Conservation (phyloP, 179 eudicot genomes). For the Camellia oleifera region DNA sequence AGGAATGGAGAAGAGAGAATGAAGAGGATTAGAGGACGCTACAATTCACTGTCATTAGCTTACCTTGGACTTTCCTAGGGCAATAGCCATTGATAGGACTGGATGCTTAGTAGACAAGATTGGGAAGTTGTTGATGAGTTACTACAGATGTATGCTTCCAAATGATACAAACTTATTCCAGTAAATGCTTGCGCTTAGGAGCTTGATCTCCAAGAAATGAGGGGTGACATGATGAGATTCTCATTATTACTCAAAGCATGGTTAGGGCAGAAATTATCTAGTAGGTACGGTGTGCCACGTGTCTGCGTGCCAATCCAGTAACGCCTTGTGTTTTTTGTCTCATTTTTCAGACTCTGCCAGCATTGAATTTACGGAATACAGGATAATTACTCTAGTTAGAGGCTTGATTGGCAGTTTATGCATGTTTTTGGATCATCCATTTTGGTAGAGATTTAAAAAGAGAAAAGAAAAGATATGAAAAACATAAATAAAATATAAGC, state of each 20-base stretch:
- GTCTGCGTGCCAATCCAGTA: too few species aligned
- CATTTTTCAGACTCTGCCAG: too few species aligned
- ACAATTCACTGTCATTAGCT: background rate
- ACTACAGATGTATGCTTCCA: background rate
- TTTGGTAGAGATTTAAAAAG: too few species aligned
- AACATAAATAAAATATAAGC: too few species aligned
- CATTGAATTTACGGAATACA: too few species aligned
- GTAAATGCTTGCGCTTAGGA: background rate
- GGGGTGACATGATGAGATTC: background rate
- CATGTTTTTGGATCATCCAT: too few species aligned
- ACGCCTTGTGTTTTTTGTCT: too few species aligned
- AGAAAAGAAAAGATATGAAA: too few species aligned
- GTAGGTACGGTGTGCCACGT: too few species aligned
- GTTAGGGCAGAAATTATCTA: background rate
- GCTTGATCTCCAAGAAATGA: background rate
- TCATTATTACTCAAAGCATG: background rate
- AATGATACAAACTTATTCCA: background rate
- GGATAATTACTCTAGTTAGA: background rate
- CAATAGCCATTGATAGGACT: background rate
- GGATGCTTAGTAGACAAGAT: background rate
- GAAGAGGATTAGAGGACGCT: slow-evolving; percentile 38
- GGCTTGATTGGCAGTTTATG: background rate
- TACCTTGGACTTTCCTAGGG: background rate
- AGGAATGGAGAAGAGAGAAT: slow-evolving; percentile 42
- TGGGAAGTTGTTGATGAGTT: background rate